A percentile compares a stretch with the other conserved stretches of the same genome.
These are phyloP conservation scores for Ophiocordyceps robertsii DNA, from an alignment of 2,329 filamentous ascomycete species.

Conservation along the genomic window DNA sequence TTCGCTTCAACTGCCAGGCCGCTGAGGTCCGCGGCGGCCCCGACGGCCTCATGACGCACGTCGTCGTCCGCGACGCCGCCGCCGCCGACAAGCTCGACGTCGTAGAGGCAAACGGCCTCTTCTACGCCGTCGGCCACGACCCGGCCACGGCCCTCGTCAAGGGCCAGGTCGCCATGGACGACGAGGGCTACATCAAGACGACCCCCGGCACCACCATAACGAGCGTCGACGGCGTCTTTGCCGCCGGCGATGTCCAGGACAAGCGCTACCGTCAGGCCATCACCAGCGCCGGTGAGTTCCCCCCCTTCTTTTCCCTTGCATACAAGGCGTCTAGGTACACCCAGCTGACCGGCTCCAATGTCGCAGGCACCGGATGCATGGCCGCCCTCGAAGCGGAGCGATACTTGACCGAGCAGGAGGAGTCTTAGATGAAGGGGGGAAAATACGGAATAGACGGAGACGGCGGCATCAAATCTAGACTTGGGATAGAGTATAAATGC, in stretches of 20 bases:
- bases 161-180: constrained; percentile 76
- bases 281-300: constrained; percentile 74
- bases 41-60: constrained; percentile 75
- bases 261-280: constrained; percentile 97
- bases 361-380: constrained; percentile 75
- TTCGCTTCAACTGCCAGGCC: constrained; percentile 72
- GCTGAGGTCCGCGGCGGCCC: constrained; percentile 76
- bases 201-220: constrained; percentile 80
- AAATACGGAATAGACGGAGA: neutral
- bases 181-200: constrained; percentile 83
- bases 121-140: constrained; percentile 96
- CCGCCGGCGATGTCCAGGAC: constrained; percentile 95
- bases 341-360: too few relatives aligned
- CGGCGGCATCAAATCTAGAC: neutral
- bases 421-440: neutral
- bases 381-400: constrained; percentile 94
- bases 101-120: constrained; percentile 82
- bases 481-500: neutral
- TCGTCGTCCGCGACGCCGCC: constrained; percentile 68
- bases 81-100: constrained; percentile 70
- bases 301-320: neutral
- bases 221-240: constrained; percentile 83
- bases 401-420: constrained; percentile 67
- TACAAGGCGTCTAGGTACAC: neutral
- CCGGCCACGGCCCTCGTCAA: constrained; percentile 85